These are phyloP conservation scores for Grosmannia penicillata DNA, from an alignment of 2,329 filamentous ascomycete genomes.

Conservation along the genomic window DNA sequence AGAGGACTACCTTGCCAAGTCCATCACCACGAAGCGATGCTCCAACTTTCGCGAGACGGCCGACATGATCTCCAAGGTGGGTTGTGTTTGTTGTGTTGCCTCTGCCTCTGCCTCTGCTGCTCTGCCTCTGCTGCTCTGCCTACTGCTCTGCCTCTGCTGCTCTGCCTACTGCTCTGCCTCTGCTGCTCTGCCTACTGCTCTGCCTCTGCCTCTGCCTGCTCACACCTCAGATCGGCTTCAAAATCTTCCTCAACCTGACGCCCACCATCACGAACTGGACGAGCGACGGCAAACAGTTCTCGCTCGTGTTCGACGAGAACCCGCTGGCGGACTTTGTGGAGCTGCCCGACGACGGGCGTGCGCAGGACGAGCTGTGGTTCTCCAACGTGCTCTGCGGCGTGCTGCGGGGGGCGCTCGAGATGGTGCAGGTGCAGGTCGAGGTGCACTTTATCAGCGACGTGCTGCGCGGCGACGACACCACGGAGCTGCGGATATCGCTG, in stretches of 20 bases:
- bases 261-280: conserved; percentile 93
- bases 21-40: conserved; percentile 76
- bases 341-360: conserved; percentile 83
- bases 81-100: neutral
- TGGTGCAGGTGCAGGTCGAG: conserved; percentile 99
- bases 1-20: conserved; percentile 95
- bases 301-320: conserved; percentile 91
- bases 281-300: conserved; percentile 91
- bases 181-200: too few species aligned
- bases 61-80: conserved; percentile 84
- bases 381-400: conserved; percentile 95
- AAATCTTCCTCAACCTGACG: conserved; percentile 96
- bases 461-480: conserved; percentile 83
- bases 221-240: conserved; percentile 69
- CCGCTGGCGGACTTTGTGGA: conserved; percentile 96
- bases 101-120: neutral
- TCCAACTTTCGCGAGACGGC: conserved; percentile 90
- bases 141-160: too few species aligned
- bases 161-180: too few species aligned
- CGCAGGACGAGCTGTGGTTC: conserved; percentile 96
- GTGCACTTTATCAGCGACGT: conserved; percentile 93
- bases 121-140: too few species aligned
- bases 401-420: conserved; percentile 78
- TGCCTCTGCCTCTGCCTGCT: neutral
- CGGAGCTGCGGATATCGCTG: conserved; percentile 88